Evolutionary conservation across 208 protist species (phyloP).

Genomic region (Phytomonas francai): DNA sequence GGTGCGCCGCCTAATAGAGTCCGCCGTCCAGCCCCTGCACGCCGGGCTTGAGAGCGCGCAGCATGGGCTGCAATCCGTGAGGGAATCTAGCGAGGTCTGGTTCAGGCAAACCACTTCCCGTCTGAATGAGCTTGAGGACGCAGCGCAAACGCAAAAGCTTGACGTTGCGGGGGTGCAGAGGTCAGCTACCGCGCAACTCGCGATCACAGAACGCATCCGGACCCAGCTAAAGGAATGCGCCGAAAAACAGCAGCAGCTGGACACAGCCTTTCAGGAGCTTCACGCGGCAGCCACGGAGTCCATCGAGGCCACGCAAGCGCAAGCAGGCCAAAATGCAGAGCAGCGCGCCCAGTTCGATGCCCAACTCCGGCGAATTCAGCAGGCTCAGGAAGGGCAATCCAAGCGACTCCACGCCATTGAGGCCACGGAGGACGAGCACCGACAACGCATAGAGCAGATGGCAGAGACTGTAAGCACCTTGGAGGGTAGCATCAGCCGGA

Average conservation of each 20-base stretch:
- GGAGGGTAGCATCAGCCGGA: background rate
- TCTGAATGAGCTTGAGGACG: background rate
- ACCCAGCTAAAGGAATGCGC: slow-evolving; percentile 56
- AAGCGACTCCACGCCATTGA: background rate
- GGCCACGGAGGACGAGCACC: background rate
- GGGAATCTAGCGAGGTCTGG: background rate
- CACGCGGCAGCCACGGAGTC: background rate
- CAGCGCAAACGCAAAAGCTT: background rate
- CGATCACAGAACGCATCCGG: slow-evolving; percentile 60
- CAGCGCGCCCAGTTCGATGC: background rate
- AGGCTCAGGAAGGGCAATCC: background rate
- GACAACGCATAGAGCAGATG: background rate
- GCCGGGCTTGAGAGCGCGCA: background rate
- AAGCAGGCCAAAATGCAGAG: background rate
- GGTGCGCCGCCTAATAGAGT: slow-evolving; percentile 20
- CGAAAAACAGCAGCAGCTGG: slow-evolving; percentile 12
- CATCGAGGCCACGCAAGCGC: background rate
- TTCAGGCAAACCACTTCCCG: background rate
- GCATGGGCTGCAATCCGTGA: background rate
- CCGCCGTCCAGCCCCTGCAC: slow-evolving; percentile 8
- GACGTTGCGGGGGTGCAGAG: background rate
- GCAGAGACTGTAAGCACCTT: background rate
- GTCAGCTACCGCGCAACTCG: background rate
- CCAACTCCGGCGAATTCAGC: background rate
- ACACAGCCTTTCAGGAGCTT: background rate